Evolutionary conservation across 2,329 filamentous ascomycete genomes (phyloP), one percentile per base, ranked within the genome.

Genomic region (Anthostomella pinea): DNA sequence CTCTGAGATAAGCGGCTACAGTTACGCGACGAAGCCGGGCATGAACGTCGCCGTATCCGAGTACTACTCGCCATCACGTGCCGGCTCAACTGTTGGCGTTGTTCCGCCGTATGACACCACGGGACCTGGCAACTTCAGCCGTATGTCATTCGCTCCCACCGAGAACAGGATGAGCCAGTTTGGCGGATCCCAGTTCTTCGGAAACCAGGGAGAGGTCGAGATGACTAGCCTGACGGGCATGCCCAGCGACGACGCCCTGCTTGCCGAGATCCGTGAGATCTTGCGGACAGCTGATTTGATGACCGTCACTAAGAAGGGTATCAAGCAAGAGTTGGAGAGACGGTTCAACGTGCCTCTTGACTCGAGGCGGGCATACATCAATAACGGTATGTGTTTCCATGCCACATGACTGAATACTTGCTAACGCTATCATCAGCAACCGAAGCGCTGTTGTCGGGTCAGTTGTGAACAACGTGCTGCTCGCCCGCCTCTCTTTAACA

Each of bases 241-340:
- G 57, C 93, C 93, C 0, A 86, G 76, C 44, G 93, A 98, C 52
- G 93, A 98, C 57, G 85, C 87, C 8, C 73, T 98, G 32, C 70
- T 98, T 45, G 83, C 88, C 0, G 93, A 98, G 73, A 98, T 98
- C 53, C 79, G 93, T 33, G 89, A 96, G 57, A 95, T 98, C 46
- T 70, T 98, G 45, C 79, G 83, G 52, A 94, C 85, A 9, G 90
- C 89, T 2, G 93, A 98, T 66, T 69, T 98, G 58, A 98, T 98
- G 93, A 90, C 80, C 4, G 87, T 98, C 27, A 98, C 93, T 49
- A 98, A 98, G 81, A 98, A 98, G 79, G 88, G 86, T 54, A 86
- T 98, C 66, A 97, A 97, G 75, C 68, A 79, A 51, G 93, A 98
- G 69, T 69, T 98, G 39, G 93, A 98, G 73, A 80, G 81, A 56